phyloP scores from a whole-genome alignment of 1,139 yeast genomes.

The Candida glucosophila region DNA sequence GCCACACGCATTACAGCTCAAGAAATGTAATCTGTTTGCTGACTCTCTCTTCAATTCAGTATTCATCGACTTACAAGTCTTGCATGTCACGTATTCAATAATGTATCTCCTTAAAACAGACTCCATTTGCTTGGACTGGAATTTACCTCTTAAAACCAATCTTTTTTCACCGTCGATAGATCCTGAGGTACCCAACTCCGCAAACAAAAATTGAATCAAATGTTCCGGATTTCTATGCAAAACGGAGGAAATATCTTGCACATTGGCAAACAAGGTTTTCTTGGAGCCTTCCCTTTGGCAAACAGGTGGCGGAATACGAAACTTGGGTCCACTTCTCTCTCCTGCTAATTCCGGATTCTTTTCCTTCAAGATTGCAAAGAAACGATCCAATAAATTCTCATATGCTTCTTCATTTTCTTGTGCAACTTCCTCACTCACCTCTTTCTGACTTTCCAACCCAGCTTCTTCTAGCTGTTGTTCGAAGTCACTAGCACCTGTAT shows the following conservation, averaged over 20 bases:
- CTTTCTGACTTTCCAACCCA: slow-evolving; percentile 57
- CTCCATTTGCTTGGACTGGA: slow-evolving; percentile 96
- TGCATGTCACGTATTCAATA: slow-evolving; percentile 95
- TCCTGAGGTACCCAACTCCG: slow-evolving; percentile 99
- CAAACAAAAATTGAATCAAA: slow-evolving; percentile 91
- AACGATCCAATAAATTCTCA: slow-evolving; percentile 69
- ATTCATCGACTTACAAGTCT: slow-evolving; percentile 97
- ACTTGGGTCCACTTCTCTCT: slow-evolving; percentile 84
- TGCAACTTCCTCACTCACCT: no score
- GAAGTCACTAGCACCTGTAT: slow-evolving; percentile 62
- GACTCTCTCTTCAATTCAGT: slow-evolving; percentile 93
- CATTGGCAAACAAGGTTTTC: slow-evolving; percentile 92
- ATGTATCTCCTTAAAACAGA: slow-evolving; percentile 93
- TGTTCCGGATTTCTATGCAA: slow-evolving; percentile 97
- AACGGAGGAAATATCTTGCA: slow-evolving; percentile 88
- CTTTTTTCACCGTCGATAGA: slow-evolving; percentile 97
- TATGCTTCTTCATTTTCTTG: slow-evolving; percentile 43
- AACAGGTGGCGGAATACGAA: slow-evolving; percentile 95
- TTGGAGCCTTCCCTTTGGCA: slow-evolving; percentile 97
- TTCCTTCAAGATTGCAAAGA: slow-evolving; percentile 75
- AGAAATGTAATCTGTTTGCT: slow-evolving; percentile 91
- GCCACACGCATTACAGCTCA: slow-evolving; percentile 98
- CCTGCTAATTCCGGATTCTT: slow-evolving; percentile 98
- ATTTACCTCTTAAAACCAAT: slow-evolving; percentile 94
- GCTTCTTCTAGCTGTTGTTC: slow-evolving; percentile 88